Base-by-base conservation (phyloP, 345 rosid genomes). In the Euphorbia tirucalli region DNA sequence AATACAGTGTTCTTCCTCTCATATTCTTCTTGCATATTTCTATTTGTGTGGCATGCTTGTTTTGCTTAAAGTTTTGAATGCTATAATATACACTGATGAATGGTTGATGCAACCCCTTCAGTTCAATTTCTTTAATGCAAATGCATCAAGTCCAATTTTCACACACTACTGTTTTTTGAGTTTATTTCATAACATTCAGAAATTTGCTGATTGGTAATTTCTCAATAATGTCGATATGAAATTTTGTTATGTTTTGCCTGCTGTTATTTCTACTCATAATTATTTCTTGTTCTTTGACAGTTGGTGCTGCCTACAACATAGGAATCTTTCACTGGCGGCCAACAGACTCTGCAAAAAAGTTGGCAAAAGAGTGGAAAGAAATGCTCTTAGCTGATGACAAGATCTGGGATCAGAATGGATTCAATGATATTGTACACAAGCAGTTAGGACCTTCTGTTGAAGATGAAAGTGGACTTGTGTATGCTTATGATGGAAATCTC, bases 251-350 rank as follows among this genome's bases (percentile, higher is more conserved):
- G 30, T 31, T 48, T 39, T 65, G 3, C 61, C 32, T 56, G 3
- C 28, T 58, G 9, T 54, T 9, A 22, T 55, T 49, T 28, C 48
- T 41, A 46, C 54, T 46, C 11, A 52, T 65, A 57, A 58, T 79
- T 25, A 27, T 80, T 69, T 73, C 18, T 76, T 70, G 55, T 35
- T 50, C 25, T 68, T 60, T 70, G 67, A 44, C 83, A 95, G 99
- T 90, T 74, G 81, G 86, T 62, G 98, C 89, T 14, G 93, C 98
- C 49, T 95, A 90, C 85, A 95, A 95, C 74, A 89, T 95, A 65
- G 99, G 99, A 77, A 92, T 90, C 69, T 95, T 95, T 80, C 98
- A 90, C 79, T 95, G 98, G 99, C 86, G 98, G 32, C 93, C 99
- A 27, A 89, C 99, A 25, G 94, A 90, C 59, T 48, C 94, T 21